Evolutionary conservation across 2,329 filamentous ascomycete genomes (phyloP), one percentile per base, ranked within the genome.

Genomic region (Talaromyces funiculosus): DNA sequence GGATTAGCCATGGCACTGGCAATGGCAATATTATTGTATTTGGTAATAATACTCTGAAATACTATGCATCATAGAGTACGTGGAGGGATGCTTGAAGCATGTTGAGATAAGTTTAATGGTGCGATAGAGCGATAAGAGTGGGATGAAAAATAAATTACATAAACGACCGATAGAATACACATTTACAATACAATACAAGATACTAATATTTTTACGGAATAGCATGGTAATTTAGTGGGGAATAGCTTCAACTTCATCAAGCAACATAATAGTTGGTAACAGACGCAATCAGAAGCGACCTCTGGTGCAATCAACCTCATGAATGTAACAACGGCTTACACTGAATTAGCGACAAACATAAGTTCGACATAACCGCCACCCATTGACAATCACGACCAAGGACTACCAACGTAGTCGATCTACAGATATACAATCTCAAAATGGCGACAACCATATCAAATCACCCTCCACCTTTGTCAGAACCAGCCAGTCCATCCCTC

Each of bases 401-500:
- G 12, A 49, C 8, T n/a, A 33, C 1, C 29, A 22, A 20, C n/a
- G 22, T 20, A 20, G 1, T 29, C 22, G 2, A 18, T 18, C 24
- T 0, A 29, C 42, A n/a, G 2, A 29, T 26, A 47, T 47, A 45
- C n/a, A 35, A 14, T 4, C n/a, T 22, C 31, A 59, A 54, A 61
- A 66, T 66, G 61, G 59, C 65, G 20, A 59, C 63, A 31, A 33
- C 62, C 22, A 20, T 47, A 8, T 24, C 61, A 49, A 42, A 61
- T n/a, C 43, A 54, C 20, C n/a, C 37, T 18, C 26, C 62, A 8
- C 62, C 67, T 20, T 62, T 67, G 20, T 54, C 61, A 10, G 64
- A 69, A 56, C 59, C 63, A 26, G 62, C 64, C 29, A 26, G 67
- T 4, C 70, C 71, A 18, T 67, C 68, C 26, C 56, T 72, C 60